Evolutionary conservation across 2,329 filamentous ascomycete genomes (phyloP), one percentile per base, ranked within the genome.

Genomic region (Colletotrichum lindemuthianum): DNA sequence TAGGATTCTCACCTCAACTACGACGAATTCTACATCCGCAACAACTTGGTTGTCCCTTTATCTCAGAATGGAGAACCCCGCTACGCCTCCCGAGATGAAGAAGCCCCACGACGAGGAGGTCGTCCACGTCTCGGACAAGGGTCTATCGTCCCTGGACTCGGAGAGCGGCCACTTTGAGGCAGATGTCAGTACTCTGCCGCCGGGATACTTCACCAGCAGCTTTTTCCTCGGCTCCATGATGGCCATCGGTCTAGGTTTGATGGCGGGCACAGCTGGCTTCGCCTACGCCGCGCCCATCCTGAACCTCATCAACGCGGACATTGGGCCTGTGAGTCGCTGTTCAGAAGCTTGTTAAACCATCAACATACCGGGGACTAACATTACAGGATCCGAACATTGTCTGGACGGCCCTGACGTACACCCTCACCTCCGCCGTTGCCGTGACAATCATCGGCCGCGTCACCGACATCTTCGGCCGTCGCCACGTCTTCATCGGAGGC

Each of bases 241-340:
- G 12, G 71, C 68, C 4, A 72, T 70, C 45, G 69, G 68, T 9
- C 60, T 72, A 8, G 70, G 70, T 44, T 67, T 74, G 47, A 68
- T 71, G 51, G 72, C 69, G 40, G 73, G 72, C 49, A 70, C 74
- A 36, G 70, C 69, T 15, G 74, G 73, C 8, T 75, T 69, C 47
- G 69, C 69, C 37, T 70, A 68, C 41, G 70, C 70, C 8, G 72
- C 72, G 16, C 54, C 54, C 5, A 53, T 64, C 16, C 55, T 64
- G 10, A 43, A 45, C 24, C 69, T 74, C 58, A 76, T 76, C 65
- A 75, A 76, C 60, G 72, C 71, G n/a, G 76, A 78, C 66, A 76
- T 77, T 36, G 76, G 67, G 5, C 52, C 52, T 33, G 59, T 49
- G 13, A 49, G 55, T 24, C 24, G 24, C 24, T 24, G 1, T 24